Conservation (phyloP, 805 yeast species). For the Starmerella davenportii region DNA sequence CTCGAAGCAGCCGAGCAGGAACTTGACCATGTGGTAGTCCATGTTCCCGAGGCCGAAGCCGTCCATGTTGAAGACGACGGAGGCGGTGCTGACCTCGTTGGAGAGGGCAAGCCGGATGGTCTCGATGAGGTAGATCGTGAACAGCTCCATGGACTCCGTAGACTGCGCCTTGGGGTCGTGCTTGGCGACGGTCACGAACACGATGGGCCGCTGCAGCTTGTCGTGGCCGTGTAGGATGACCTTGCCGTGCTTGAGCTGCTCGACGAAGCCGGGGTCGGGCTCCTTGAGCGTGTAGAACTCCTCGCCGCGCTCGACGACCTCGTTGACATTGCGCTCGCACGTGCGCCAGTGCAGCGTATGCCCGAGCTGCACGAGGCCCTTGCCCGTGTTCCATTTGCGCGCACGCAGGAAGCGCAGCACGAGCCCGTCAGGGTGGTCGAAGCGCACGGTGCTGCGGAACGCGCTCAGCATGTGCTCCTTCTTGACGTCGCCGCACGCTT, state of each 20-base stretch:
- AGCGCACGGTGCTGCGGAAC: slow-evolving; percentile 45
- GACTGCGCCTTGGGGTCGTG: slow-evolving; percentile 56
- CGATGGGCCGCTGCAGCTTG: slow-evolving; percentile 56
- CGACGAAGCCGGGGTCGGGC: slow-evolving; percentile 28
- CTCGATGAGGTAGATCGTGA: slow-evolving; percentile 62
- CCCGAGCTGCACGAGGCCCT: slow-evolving; percentile 53
- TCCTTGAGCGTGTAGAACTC: slow-evolving; percentile 32
- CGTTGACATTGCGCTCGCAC: slow-evolving; percentile 41
- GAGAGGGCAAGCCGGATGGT: slow-evolving; percentile 55
- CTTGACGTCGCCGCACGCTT: slow-evolving; percentile 34
- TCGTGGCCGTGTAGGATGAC: slow-evolving; percentile 63
- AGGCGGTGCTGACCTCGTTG: slow-evolving; percentile 63
- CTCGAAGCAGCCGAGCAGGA: slow-evolving; percentile 74
- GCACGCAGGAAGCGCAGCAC: slow-evolving; percentile 66
- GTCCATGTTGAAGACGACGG: slow-evolving; percentile 69
- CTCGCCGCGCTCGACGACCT: slow-evolving; percentile 56
- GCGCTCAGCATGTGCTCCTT: slow-evolving; percentile 34
- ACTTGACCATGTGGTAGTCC: slow-evolving; percentile 84
- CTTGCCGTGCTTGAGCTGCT: slow-evolving; percentile 47
- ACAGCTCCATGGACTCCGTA: slow-evolving; percentile 53
- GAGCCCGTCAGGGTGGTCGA: slow-evolving; percentile 68
- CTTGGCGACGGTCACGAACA: slow-evolving; percentile 57
- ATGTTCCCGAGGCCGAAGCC: slow-evolving; percentile 81
- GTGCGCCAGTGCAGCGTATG: slow-evolving; percentile 61
- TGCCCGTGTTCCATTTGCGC: slow-evolving; percentile 63